These are phyloP conservation scores for Quercus ilex DNA, from an alignment of 306 rosid species.

Conservation along the genomic window DNA sequence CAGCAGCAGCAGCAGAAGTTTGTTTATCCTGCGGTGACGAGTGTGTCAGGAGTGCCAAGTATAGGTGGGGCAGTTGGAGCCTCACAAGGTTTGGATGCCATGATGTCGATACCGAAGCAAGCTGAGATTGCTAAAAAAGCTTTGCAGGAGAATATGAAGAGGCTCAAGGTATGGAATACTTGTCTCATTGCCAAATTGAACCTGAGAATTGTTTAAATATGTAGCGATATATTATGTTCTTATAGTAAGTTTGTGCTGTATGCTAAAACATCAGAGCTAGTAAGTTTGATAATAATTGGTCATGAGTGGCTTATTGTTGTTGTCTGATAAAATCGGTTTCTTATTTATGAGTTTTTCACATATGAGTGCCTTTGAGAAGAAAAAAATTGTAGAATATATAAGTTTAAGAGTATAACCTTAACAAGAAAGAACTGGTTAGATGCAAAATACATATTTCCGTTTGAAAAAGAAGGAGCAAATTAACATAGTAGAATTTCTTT, in stretches of 20 bases:
- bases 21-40: conserved; percentile 40
- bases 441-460: too few species aligned
- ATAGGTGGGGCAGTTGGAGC: conserved; percentile 56
- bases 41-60: conserved; percentile 35
- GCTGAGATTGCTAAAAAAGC: conserved; percentile 68
- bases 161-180: conserved; percentile 63
- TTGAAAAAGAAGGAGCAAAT: too few species aligned
- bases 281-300: neutral
- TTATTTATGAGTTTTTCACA: neutral
- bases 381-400: neutral
- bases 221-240: neutral
- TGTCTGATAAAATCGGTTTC: neutral
- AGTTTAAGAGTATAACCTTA: neutral
- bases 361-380: neutral
- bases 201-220: neutral
- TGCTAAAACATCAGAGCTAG: neutral
- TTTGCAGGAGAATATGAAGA: conserved; percentile 57
- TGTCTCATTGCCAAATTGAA: neutral
- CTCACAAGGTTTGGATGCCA: conserved; percentile 42
- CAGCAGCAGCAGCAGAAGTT: conserved; percentile 50
- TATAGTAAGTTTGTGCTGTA: neutral
- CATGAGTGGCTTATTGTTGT: too few species aligned
- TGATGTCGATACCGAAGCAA: conserved; percentile 60
- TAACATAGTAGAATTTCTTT: too few species aligned
- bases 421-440: neutral